These are phyloP conservation scores for Marchantia paleacea DNA, from an alignment of 225 moss, liverwort and hornwort genomes.

Conservation along the genomic window DNA sequence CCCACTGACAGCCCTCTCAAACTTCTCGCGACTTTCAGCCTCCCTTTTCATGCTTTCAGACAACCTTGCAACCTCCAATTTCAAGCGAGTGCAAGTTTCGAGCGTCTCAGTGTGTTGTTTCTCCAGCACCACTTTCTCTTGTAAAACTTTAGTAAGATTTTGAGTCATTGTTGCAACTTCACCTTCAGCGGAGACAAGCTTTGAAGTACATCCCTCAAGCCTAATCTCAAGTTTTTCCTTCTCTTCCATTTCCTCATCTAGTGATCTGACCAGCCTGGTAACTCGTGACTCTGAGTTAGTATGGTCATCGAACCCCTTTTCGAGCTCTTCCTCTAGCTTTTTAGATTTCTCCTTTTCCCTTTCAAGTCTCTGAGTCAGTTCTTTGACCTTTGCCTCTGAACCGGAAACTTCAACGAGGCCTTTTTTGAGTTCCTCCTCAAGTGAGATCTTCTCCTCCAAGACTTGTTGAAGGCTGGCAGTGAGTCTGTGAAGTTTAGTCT, in stretches of 20 bases:
- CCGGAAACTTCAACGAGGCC: neutral
- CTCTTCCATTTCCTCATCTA: slow-evolving; percentile 16
- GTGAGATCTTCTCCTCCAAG: slow-evolving; percentile 3
- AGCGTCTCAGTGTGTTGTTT: neutral
- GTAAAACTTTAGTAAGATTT: slow-evolving; percentile 14
- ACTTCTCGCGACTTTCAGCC: neutral
- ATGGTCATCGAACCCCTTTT: slow-evolving; percentile 2
- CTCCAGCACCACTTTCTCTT: slow-evolving; percentile 16
- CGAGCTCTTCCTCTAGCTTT: slow-evolving; percentile 19
- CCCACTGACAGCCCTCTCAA: neutral
- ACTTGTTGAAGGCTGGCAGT: neutral
- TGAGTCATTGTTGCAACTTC: slow-evolving; percentile 14
- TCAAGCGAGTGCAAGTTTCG: neutral
- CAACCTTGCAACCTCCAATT: slow-evolving; percentile 7
- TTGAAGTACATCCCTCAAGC: slow-evolving; percentile 1
- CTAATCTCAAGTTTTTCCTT: slow-evolving; percentile 1
- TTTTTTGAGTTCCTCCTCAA: neutral
- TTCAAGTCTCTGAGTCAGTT: slow-evolving; percentile 8
- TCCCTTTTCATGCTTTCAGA: slow-evolving; percentile 16
- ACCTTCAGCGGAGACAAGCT: slow-evolving; percentile 11
- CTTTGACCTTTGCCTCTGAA: neutral
- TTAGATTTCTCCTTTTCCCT: slow-evolving; percentile 7
- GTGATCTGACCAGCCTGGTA: slow-evolving; percentile 10
- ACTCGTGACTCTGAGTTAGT: slow-evolving; percentile 16
- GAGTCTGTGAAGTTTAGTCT: neutral